Percentiles rank a stretch among this genome's conserved stretches.
These are phyloP conservation scores for Aspergillus ochraceus DNA, from an alignment of 2,329 filamentous ascomycete species.

Conservation along the genomic window DNA sequence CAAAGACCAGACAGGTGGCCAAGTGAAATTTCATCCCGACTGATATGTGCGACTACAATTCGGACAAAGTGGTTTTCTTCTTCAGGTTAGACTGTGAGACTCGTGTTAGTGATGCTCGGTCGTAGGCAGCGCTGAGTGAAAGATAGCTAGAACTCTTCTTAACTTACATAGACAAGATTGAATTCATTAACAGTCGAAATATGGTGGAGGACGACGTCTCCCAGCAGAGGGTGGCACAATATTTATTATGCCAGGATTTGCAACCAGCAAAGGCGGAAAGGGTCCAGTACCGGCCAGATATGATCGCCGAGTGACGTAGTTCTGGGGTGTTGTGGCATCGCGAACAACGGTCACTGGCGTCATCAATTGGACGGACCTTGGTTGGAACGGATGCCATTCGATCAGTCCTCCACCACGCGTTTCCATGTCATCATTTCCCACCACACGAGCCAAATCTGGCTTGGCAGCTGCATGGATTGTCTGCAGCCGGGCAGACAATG, in stretches of 20 bases:
- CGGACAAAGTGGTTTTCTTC: background rate
- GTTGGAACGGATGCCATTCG: background rate
- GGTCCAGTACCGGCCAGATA: conserved; percentile 14
- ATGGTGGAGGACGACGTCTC: background rate
- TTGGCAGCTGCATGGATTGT: background rate
- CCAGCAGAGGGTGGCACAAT: background rate
- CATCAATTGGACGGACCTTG: conserved; percentile 17
- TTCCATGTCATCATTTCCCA: background rate
- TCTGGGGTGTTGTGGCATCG: conserved; percentile 2
- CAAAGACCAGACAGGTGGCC: conserved; percentile 67
- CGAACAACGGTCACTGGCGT: conserved; percentile 16
- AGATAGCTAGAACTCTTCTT: background rate
- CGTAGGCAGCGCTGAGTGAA: background rate
- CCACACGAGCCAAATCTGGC: background rate
- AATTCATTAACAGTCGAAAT: background rate
- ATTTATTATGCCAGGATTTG: conserved; percentile 4
- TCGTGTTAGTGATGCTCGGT: background rate
- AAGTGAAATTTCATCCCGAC: conserved; percentile 75
- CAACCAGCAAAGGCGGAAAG: background rate
- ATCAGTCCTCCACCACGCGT: background rate
- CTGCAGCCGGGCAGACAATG: background rate
- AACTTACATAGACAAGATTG: background rate
- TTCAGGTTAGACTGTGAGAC: background rate
- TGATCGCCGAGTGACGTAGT: conserved; percentile 38
- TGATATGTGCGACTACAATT: background rate